A percentile compares a stretch with the other conserved stretches of the same genome.
These are phyloP conservation scores for Penicillium verrucosum DNA, from an alignment of 2,329 filamentous ascomycete species.

Conservation along the genomic window DNA sequence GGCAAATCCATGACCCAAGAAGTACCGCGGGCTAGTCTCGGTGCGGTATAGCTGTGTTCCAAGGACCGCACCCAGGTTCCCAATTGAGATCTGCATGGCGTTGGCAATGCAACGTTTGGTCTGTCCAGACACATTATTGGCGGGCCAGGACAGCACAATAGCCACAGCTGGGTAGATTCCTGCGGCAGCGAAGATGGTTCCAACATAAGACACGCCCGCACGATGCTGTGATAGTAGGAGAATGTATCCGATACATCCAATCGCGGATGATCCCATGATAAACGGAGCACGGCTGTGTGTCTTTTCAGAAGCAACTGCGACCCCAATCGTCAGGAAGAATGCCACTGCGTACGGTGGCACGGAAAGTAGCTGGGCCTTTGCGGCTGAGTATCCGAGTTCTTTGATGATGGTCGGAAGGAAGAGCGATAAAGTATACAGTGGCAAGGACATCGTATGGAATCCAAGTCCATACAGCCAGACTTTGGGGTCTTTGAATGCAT, in stretches of 20 bases:
- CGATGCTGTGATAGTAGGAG: slow-evolving; percentile 55
- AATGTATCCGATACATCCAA: slow-evolving; percentile 62
- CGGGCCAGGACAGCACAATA: slow-evolving; percentile 65
- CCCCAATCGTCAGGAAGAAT: slow-evolving; percentile 56
- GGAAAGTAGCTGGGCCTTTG: slow-evolving; percentile 53
- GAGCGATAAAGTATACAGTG: slow-evolving; percentile 40
- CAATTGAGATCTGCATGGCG: slow-evolving; percentile 69
- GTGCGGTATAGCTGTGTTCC: slow-evolving; percentile 68
- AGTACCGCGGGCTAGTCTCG: slow-evolving; percentile 59
- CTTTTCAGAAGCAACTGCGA: slow-evolving; percentile 57
- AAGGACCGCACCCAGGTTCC: slow-evolving; percentile 65
- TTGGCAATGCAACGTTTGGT: slow-evolving; percentile 67
- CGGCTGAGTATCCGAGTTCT: slow-evolving; percentile 41
- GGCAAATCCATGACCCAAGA: slow-evolving; percentile 65
- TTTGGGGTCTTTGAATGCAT: slow-evolving; percentile 58
- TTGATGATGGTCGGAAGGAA: slow-evolving; percentile 46
- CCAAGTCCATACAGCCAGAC: slow-evolving; percentile 21
- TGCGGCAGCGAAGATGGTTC: slow-evolving; percentile 8
- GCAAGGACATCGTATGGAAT: slow-evolving; percentile 56
- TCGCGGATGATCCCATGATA: slow-evolving; percentile 55
- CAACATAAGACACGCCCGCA: slow-evolving; percentile 31
- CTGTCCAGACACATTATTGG: slow-evolving; percentile 68
- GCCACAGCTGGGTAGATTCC: slow-evolving; percentile 46
- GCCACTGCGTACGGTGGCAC: slow-evolving; percentile 64
- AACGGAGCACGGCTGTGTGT: slow-evolving; percentile 59